These are phyloP conservation scores for Cydonia oblonga DNA, from an alignment of 331 rosid species.

Conservation along the genomic window DNA sequence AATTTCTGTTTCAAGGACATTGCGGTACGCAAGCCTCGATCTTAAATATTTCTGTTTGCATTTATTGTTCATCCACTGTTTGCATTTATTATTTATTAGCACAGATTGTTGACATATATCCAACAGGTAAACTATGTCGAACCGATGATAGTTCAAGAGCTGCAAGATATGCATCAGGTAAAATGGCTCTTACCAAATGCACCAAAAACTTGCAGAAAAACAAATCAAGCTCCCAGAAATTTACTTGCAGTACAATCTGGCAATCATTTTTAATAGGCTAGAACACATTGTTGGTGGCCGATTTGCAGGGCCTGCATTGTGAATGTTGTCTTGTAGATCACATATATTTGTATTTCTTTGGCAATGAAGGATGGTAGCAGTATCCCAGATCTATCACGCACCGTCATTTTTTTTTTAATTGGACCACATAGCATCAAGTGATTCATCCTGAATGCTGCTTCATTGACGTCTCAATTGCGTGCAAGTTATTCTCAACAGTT, in stretches of 20 bases:
- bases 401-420: too few species aligned
- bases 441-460: too few species aligned
- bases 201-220: not conserved
- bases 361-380: not conserved
- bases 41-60: too few species aligned
- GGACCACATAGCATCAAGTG: not conserved
- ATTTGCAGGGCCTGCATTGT: too few species aligned
- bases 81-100: too few species aligned
- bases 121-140: not conserved
- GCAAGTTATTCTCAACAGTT: fast-evolving
- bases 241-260: too few species aligned
- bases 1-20: too few species aligned
- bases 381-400: not conserved
- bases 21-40: too few species aligned
- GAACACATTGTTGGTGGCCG: too few species aligned
- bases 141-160: not conserved
- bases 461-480: not conserved
- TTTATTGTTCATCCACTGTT: too few species aligned
- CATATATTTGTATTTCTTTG: not conserved
- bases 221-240: not conserved
- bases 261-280: too few species aligned
- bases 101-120: too few species aligned
- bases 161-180: not conserved
- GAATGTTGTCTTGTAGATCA: not conserved
- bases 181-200: not conserved